Percentiles rank a stretch among this genome's conserved stretches.
Conservation (phyloP, 2,329 filamentous ascomycete genomes). For the Claviceps pusilla region DNA sequence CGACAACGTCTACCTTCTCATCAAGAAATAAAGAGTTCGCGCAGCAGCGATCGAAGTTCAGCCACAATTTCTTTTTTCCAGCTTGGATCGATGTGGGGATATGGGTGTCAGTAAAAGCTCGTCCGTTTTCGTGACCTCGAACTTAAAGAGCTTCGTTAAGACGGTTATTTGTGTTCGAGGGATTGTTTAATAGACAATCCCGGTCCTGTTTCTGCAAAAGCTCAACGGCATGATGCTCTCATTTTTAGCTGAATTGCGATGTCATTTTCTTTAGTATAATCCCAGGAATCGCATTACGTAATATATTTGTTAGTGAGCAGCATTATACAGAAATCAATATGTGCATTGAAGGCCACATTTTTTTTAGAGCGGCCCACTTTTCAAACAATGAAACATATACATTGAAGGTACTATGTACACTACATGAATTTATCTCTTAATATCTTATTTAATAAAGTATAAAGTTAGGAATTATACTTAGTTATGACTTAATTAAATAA, state of each 20-base stretch:
- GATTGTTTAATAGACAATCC: neutral
- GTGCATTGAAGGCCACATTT: too few species aligned
- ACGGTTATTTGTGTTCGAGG: neutral
- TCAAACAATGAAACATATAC: too few species aligned
- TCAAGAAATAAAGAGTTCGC: conserved; percentile 52
- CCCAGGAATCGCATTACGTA: conserved; percentile 69
- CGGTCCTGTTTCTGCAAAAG: neutral
- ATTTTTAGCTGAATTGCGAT: neutral
- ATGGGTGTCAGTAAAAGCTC: neutral
- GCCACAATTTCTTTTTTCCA: neutral
- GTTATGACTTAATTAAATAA: too few species aligned
- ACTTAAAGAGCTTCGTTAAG: neutral
- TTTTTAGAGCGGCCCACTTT: too few species aligned
- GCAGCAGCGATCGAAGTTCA: neutral
- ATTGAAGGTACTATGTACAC: too few species aligned
- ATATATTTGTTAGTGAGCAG: conserved; percentile 63
- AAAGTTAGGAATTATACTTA: too few species aligned
- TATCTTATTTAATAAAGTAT: too few species aligned
- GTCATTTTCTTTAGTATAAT: conserved; percentile 32
- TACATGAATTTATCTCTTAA: too few species aligned
- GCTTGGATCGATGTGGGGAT: neutral
- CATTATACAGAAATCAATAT: conserved; percentile 29
- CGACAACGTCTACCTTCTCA: conserved; percentile 81
- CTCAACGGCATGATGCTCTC: neutral
- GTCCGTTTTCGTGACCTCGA: neutral